These are phyloP conservation scores for Phytophthora ramorum DNA, from an alignment of 352 stramenopile genomes.

Conservation along the genomic window DNA sequence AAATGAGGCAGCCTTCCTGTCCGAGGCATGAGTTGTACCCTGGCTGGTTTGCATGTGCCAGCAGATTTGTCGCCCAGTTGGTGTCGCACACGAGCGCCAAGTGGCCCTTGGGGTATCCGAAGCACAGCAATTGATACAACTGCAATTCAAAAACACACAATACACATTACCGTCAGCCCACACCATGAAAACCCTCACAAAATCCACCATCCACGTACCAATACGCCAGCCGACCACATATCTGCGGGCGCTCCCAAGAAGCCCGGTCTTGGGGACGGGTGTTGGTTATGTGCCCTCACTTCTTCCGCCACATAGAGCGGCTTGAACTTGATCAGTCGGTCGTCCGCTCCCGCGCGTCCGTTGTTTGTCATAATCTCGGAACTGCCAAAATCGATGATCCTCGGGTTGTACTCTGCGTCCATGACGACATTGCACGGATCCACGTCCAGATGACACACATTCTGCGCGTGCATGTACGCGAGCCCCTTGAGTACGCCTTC, in stretches of 20 bases:
- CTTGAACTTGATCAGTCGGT: slow-evolving; percentile 82
- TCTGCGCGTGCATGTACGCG: slow-evolving; percentile 81
- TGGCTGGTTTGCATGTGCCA: slow-evolving; percentile 58
- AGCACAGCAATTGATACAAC: slow-evolving; percentile 86
- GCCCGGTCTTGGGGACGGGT: slow-evolving; percentile 56
- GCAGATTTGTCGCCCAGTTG: slow-evolving; percentile 76
- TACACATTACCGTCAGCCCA: slow-evolving; percentile 2
- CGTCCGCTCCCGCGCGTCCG: slow-evolving; percentile 54
- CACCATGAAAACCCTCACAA: background rate
- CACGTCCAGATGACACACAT: slow-evolving; percentile 83
- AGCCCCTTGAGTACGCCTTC: slow-evolving; percentile 70
- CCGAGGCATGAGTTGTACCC: slow-evolving; percentile 51
- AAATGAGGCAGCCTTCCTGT: slow-evolving; percentile 80
- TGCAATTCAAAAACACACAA: slow-evolving; percentile 32
- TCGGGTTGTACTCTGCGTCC: slow-evolving; percentile 52
- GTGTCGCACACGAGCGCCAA: slow-evolving; percentile 75
- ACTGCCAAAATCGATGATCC: slow-evolving; percentile 86
- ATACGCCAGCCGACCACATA: slow-evolving; percentile 80
- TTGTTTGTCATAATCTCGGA: slow-evolving; percentile 80
- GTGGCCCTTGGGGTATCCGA: slow-evolving; percentile 83
- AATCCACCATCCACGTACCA: slow-evolving; percentile 51
- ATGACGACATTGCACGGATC: slow-evolving; percentile 86
- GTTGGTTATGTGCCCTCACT: slow-evolving; percentile 69
- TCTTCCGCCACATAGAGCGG: slow-evolving; percentile 77
- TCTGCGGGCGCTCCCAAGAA: slow-evolving; percentile 77